Conservation (phyloP, 805 yeast species). For the Grigorovia humatica region DNA sequence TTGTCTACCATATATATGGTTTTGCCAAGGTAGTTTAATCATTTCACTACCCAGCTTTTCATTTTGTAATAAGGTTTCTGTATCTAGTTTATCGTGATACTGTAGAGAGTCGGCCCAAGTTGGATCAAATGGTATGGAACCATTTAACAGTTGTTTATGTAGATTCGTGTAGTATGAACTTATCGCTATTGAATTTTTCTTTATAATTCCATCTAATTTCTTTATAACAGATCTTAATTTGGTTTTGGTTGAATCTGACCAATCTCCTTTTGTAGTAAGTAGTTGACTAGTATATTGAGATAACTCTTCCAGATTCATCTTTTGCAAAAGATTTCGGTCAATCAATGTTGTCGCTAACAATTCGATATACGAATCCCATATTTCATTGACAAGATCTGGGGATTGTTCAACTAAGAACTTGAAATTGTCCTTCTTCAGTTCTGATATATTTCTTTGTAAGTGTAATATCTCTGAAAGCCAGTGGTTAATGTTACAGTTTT, state of each 20-base stretch:
- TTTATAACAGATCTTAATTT: conserved; percentile 21
- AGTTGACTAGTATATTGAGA: conserved; percentile 8
- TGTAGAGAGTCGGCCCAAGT: conserved; percentile 41
- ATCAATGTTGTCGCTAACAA: conserved; percentile 16
- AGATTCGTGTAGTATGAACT: conserved; percentile 25
- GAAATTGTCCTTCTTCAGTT: conserved; percentile 21
- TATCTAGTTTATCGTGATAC: conserved; percentile 33
- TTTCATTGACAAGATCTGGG: conserved; percentile 13
- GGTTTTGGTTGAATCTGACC: conserved; percentile 17
- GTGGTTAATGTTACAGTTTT: neutral
- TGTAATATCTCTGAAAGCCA: neutral
- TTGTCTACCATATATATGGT: conserved; percentile 63
- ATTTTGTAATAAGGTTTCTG: conserved; percentile 40
- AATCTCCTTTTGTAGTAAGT: conserved; percentile 10
- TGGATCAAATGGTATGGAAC: conserved; percentile 35
- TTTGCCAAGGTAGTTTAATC: conserved; percentile 73
- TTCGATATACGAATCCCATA: conserved; percentile 17
- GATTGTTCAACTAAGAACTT: conserved; percentile 29
- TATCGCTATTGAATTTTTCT: conserved; percentile 16
- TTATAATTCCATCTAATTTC: conserved; percentile 18
- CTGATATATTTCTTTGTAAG: neutral
- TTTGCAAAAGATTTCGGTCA: conserved; percentile 5
- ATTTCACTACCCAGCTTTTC: conserved; percentile 36
- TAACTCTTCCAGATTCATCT: conserved; percentile 10
- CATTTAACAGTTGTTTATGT: conserved; percentile 13